A percentile compares a stretch with the other conserved stretches of the same genome.
Conservation (phyloP, 495 filamentous ascomycete genomes). For the Talaromyces trachyspermus region DNA sequence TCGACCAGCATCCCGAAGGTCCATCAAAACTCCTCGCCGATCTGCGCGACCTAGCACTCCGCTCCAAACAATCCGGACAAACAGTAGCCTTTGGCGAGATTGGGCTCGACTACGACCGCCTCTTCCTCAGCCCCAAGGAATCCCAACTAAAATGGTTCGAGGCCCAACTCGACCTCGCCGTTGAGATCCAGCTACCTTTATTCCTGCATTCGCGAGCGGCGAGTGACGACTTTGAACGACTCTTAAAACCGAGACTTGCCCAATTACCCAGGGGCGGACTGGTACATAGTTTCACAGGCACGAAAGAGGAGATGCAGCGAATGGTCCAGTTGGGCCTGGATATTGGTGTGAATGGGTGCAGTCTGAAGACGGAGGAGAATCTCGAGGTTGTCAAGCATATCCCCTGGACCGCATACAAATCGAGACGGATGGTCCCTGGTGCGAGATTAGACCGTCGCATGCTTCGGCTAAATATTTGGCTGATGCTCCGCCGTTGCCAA, state of each 20-base stretch:
- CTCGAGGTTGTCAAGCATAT: constrained; percentile 71
- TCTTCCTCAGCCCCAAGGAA: constrained; percentile 68
- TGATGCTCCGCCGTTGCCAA: constrained; percentile 38
- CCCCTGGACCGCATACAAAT: constrained; percentile 68
- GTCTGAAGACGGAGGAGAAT: constrained; percentile 86
- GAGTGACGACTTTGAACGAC: constrained; percentile 67
- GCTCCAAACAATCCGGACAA: constrained; percentile 38
- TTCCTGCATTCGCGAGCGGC: constrained; percentile 89
- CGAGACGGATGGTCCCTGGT: constrained; percentile 93
- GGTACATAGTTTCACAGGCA: constrained; percentile 89
- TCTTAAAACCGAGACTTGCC: constrained; percentile 46
- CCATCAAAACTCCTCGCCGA: constrained; percentile 51
- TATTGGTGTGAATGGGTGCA: constrained; percentile 85
- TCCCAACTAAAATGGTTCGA: constrained; percentile 80
- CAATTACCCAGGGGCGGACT: constrained; percentile 63
- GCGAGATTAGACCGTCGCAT: constrained; percentile 49
- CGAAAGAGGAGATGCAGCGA: constrained; percentile 68
- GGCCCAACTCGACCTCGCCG: constrained; percentile 68
- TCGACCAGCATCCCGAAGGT: constrained; percentile 49
- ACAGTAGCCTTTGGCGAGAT: constrained; percentile 89
- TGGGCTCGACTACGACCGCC: constrained; percentile 89
- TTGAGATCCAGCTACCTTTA: constrained; percentile 70
- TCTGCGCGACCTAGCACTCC: constrained; percentile 49
- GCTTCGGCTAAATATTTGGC: constrained; percentile 42
- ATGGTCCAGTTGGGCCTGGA: constrained; percentile 71